These are phyloP conservation scores for Phytophthora uliginosa DNA, from an alignment of 352 stramenopile species.

Conservation along the genomic window DNA sequence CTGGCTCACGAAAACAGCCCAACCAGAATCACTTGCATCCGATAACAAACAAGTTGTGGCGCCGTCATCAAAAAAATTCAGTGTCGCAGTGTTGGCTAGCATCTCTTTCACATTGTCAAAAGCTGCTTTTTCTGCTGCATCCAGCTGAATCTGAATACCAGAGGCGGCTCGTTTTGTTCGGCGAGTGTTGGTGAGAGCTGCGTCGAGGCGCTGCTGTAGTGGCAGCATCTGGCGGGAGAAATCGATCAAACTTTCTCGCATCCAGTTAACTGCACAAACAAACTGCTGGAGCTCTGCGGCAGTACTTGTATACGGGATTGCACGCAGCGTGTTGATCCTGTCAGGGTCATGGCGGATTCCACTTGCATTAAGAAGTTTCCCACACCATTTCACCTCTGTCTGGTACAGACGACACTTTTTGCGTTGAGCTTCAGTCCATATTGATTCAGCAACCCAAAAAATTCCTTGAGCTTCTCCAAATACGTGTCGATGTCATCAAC, in stretches of 20 bases:
- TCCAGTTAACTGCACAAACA: conserved; percentile 6
- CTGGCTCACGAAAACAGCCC: not conserved
- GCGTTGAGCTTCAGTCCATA: conserved; percentile 33
- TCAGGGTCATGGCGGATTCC: not conserved
- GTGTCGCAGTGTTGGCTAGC: not conserved
- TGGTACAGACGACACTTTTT: conserved; percentile 32
- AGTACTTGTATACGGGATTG: not conserved
- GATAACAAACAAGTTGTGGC: conserved; percentile 11
- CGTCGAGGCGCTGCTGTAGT: not conserved
- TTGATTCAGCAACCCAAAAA: conserved; percentile 28
- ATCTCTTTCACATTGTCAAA: not conserved
- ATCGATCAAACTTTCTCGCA: conserved; percentile 6
- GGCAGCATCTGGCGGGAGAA: not conserved
- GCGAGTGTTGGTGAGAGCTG: not conserved
- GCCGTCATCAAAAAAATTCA: conserved; percentile 5
- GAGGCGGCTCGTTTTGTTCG: conserved; percentile 3
- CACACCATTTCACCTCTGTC: conserved; percentile 27
- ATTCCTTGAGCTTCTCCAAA: conserved; percentile 21
- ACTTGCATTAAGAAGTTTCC: conserved; percentile 8
- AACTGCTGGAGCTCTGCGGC: conserved; percentile 6
- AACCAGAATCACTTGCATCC: conserved; percentile 6
- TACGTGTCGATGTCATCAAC: conserved; percentile 20
- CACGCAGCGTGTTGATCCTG: not conserved
- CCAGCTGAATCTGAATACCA: not conserved
- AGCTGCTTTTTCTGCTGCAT: no score